These are phyloP conservation scores for Acephala macrosclerotiorum DNA, from an alignment of 2,329 filamentous ascomycete genomes.

Conservation along the genomic window DNA sequence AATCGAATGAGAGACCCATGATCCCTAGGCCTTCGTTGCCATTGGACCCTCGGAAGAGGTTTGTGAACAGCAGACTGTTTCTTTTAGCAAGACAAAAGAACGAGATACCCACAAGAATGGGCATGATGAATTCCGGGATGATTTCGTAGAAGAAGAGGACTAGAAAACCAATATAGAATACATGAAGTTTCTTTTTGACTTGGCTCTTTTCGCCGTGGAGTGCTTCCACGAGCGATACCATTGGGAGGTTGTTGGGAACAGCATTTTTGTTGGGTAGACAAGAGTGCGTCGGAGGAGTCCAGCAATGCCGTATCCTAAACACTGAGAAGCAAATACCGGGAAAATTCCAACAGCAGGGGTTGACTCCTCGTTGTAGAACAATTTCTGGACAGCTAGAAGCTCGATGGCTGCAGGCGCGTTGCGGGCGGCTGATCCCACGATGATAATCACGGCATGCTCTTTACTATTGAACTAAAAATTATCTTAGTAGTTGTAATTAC, in stretches of 20 bases:
- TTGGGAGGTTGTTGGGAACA: conserved; percentile 6
- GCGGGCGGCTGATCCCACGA: conserved; percentile 53
- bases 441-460: conserved; percentile 70
- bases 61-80: conserved; percentile 52
- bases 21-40: conserved; percentile 52
- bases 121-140: conserved; percentile 54
- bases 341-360: conserved; percentile 64
- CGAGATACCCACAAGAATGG: conserved; percentile 43
- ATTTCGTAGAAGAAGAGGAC: conserved; percentile 54
- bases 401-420: conserved; percentile 61
- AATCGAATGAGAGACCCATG: conserved; percentile 47
- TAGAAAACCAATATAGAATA: conserved; percentile 13
- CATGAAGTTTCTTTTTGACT: background rate
- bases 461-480: conserved; percentile 66
- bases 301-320: conserved; percentile 68
- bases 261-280: conserved; percentile 52
- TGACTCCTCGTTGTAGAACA: conserved; percentile 78
- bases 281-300: conserved; percentile 67
- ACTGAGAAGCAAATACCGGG: conserved; percentile 64
- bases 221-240: conserved; percentile 46
- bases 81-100: conserved; percentile 55
- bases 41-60: conserved; percentile 55
- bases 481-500: background rate
- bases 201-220: conserved; percentile 32
- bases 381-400: conserved; percentile 63